These are phyloP conservation scores for Brettanomyces custersianus DNA, from an alignment of 805 yeast species.

Conservation along the genomic window DNA sequence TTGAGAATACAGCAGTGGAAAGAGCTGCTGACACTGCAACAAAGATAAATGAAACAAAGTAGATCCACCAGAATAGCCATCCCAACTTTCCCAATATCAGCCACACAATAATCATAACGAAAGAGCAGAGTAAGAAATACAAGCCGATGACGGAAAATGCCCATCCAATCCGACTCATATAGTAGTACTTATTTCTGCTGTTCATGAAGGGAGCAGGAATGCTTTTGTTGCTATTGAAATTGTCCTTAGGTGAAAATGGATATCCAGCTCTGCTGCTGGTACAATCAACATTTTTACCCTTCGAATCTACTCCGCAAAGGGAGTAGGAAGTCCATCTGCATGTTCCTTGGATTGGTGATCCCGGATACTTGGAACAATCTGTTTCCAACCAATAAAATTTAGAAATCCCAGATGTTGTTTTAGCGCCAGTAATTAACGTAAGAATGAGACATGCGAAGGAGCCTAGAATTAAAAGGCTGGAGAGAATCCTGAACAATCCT, in stretches of 20 bases:
- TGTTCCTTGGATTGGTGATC: slow-evolving; percentile 35
- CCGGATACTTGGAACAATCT: slow-evolving; percentile 48
- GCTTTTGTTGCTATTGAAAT: slow-evolving; percentile 42
- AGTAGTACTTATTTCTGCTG: slow-evolving; percentile 47
- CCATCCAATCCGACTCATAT: slow-evolving; percentile 60
- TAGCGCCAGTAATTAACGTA: slow-evolving; percentile 57
- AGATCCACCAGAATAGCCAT: slow-evolving; percentile 7
- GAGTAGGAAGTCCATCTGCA: slow-evolving; percentile 79
- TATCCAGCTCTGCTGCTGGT: slow-evolving; percentile 56
- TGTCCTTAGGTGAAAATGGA: slow-evolving; percentile 75
- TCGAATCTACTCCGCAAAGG: slow-evolving; percentile 31
- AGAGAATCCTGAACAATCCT: too few relatives aligned
- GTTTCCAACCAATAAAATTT: slow-evolving; percentile 76
- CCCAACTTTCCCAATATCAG: not conserved
- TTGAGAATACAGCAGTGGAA: slow-evolving; percentile 46
- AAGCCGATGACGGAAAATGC: slow-evolving; percentile 54
- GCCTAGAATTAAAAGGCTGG: slow-evolving; percentile 23
- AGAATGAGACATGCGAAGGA: slow-evolving; percentile 50
- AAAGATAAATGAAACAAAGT: slow-evolving; percentile 32
- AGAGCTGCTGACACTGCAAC: slow-evolving; percentile 36
- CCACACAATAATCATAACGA: slow-evolving; percentile 27
- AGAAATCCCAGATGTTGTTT: slow-evolving; percentile 38
- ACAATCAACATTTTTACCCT: slow-evolving; percentile 41
- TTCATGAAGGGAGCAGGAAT: slow-evolving; percentile 47
- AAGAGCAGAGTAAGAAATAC: slow-evolving; percentile 40